A percentile compares a stretch with the other conserved stretches of the same genome.
Conservation (phyloP, 2,329 filamentous ascomycete species). For the Aspergillus ibericus region DNA sequence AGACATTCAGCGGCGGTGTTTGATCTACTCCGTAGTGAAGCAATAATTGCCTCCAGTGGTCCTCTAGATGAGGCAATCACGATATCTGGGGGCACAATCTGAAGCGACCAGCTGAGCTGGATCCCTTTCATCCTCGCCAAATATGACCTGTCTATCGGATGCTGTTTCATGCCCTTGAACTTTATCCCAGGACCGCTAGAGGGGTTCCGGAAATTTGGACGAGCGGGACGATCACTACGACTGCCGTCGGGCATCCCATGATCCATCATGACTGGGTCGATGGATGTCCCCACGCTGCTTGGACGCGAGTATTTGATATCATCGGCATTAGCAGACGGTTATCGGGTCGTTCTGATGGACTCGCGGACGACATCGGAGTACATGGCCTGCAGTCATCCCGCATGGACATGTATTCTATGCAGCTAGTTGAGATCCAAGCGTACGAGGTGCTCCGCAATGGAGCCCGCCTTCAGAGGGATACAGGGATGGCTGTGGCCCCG, state of each 20-base stretch:
- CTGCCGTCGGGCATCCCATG: neutral
- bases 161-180: conserved; percentile 9
- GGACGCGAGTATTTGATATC: conserved; percentile 1
- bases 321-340: neutral
- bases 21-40: neutral
- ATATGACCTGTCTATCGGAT: conserved; percentile 14
- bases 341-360: neutral
- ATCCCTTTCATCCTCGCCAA: neutral
- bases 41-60: neutral
- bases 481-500: neutral
- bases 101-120: conserved; percentile 3
- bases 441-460: conserved; percentile 1
- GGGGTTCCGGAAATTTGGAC: conserved; percentile 19
- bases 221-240: conserved; percentile 17
- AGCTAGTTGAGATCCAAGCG: neutral
- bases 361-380: neutral
- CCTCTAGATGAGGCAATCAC: conserved; percentile 1
- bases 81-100: neutral
- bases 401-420: neutral
- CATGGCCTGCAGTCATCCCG: conserved; percentile 2
- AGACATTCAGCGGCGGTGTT: neutral
- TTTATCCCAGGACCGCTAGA: conserved; percentile 11
- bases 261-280: conserved; percentile 7
- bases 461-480: neutral
- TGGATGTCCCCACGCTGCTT: neutral